Evolutionary conservation across 768 basidiomycete genomes (phyloP).

Genomic region (Guyanaporus albipodus): DNA sequence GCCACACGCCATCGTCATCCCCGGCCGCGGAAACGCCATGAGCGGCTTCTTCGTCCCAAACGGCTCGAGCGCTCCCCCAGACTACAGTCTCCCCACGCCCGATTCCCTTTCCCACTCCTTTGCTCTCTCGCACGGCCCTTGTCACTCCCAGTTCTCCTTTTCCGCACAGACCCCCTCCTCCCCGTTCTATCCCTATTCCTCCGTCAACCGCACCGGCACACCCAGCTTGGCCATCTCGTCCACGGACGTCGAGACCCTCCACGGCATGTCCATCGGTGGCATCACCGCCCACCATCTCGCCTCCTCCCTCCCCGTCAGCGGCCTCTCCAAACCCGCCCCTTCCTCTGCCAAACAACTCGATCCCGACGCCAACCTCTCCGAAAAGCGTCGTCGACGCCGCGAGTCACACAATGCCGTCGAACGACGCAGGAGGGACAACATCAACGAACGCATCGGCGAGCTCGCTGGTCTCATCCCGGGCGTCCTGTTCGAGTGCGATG

Average conservation of each 20-base stretch:
- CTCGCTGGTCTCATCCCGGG: slow-evolving; percentile 87
- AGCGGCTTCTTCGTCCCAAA: slow-evolving; percentile 31
- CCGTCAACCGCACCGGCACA: too few species aligned
- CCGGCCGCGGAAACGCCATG: slow-evolving; percentile 36
- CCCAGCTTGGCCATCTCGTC: slow-evolving; percentile 27
- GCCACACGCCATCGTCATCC: slow-evolving; percentile 72
- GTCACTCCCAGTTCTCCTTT: slow-evolving; percentile 21
- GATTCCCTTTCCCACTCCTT: slow-evolving; percentile 33
- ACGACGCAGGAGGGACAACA: slow-evolving; percentile 81
- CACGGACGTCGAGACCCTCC: slow-evolving; percentile 24
- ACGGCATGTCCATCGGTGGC: slow-evolving; percentile 14
- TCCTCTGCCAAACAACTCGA: slow-evolving; percentile 11
- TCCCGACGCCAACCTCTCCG: slow-evolving; percentile 49
- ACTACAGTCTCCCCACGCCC: slow-evolving; percentile 45
- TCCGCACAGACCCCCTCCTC: slow-evolving; percentile 29
- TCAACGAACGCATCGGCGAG: slow-evolving; percentile 93
- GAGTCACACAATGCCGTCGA: slow-evolving; percentile 95
- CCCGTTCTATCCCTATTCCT: slow-evolving; percentile 27
- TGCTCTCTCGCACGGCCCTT: slow-evolving; percentile 31
- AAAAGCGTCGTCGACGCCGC: slow-evolving; percentile 75
- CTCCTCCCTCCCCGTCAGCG: slow-evolving; percentile 15
- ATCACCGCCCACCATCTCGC: slow-evolving; percentile 21
- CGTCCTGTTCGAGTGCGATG: slow-evolving; percentile 65
- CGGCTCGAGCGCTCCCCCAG: slow-evolving; percentile 23
- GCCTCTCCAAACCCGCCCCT: slow-evolving; percentile 12